These are phyloP conservation scores for Hyaloscypha bicolor DNA, from an alignment of 495 filamentous ascomycete species.

Conservation along the genomic window DNA sequence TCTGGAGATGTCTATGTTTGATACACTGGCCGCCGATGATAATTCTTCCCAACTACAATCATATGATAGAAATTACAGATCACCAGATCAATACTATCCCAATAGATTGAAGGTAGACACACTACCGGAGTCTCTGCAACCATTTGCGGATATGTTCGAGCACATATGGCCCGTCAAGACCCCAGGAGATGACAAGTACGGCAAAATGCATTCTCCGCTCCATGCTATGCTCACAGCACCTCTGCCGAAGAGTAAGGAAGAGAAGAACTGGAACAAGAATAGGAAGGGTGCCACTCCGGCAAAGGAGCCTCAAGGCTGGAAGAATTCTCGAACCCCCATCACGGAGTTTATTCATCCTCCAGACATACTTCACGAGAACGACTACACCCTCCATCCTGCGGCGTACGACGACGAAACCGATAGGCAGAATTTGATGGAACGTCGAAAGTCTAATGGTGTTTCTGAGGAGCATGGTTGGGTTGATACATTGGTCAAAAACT, in stretches of 20 bases:
- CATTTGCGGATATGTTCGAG: slow-evolving; percentile 79
- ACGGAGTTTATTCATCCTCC: slow-evolving; percentile 71
- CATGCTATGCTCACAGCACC: slow-evolving; percentile 75
- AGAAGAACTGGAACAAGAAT: slow-evolving; percentile 42
- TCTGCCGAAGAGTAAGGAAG: slow-evolving; percentile 63
- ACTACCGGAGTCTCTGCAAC: slow-evolving; percentile 65
- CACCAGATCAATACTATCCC: slow-evolving; percentile 74
- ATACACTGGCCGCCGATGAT: slow-evolving; percentile 23
- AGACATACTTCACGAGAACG: slow-evolving; percentile 77
- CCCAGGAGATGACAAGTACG: slow-evolving; percentile 78
- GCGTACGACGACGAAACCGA: slow-evolving; percentile 49
- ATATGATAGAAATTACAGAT: slow-evolving; percentile 33
- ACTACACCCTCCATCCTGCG: slow-evolving; percentile 80
- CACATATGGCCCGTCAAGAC: slow-evolving; percentile 88
- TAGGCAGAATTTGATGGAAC: slow-evolving; percentile 47
- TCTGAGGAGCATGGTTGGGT: slow-evolving; percentile 72
- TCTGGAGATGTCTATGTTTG: slow-evolving; percentile 85
- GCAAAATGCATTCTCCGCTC: slow-evolving; percentile 81
- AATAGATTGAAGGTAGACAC: slow-evolving; percentile 58
- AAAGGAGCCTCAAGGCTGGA: slow-evolving; percentile 60
- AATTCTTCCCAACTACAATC: background rate
- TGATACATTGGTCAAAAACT: slow-evolving; percentile 66
- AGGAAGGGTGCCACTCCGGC: slow-evolving; percentile 58
- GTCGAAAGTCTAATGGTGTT: slow-evolving; percentile 39
- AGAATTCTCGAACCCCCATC: slow-evolving; percentile 73